A percentile compares a stretch with the other conserved stretches of the same genome.
Evolutionary conservation across 345 rosid genomes (phyloP).

Genomic region (Eutrema japonicum): DNA sequence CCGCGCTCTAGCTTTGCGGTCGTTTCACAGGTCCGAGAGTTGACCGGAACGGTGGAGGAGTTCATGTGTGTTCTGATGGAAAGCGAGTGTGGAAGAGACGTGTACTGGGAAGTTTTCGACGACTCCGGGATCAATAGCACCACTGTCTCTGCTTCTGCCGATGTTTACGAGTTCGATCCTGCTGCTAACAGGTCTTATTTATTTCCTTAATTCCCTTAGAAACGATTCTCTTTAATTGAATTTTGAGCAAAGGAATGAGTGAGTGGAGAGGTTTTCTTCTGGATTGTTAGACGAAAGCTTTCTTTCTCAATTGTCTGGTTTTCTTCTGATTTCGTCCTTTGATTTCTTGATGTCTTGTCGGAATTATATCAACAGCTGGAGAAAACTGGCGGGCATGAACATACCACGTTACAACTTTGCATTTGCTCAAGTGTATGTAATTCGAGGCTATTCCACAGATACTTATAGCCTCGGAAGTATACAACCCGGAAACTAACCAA

Average conservation of each 20-base stretch:
- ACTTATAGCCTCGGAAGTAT: slow-evolving; percentile 72
- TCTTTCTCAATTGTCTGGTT: not conserved
- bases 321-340: too few relatives aligned
- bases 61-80: slow-evolving; percentile 67
- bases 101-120: slow-evolving; percentile 85
- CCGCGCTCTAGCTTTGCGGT: slow-evolving; percentile 63
- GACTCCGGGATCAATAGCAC: slow-evolving; percentile 51
- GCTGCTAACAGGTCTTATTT: slow-evolving; percentile 72
- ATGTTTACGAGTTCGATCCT: slow-evolving; percentile 76
- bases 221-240: too few relatives aligned
- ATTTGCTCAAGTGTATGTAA: slow-evolving; percentile 77
- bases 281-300: too few relatives aligned
- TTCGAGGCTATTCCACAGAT: slow-evolving; percentile 67
- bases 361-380: slow-evolving; percentile 59
- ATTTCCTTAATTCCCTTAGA: not conserved
- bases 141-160: slow-evolving; percentile 56
- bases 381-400: slow-evolving; percentile 70
- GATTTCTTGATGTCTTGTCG: slow-evolving; percentile 4
- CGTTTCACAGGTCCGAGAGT: slow-evolving; percentile 66
- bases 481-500: slow-evolving; percentile 58
- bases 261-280: too few relatives aligned
- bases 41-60: slow-evolving; percentile 71
- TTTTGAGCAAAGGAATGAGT: too few relatives aligned
- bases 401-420: slow-evolving; percentile 86
- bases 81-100: slow-evolving; percentile 72